Conservation (phyloP, 1,284 basidiomycete species). For the Afroboletus lepidellus region DNA sequence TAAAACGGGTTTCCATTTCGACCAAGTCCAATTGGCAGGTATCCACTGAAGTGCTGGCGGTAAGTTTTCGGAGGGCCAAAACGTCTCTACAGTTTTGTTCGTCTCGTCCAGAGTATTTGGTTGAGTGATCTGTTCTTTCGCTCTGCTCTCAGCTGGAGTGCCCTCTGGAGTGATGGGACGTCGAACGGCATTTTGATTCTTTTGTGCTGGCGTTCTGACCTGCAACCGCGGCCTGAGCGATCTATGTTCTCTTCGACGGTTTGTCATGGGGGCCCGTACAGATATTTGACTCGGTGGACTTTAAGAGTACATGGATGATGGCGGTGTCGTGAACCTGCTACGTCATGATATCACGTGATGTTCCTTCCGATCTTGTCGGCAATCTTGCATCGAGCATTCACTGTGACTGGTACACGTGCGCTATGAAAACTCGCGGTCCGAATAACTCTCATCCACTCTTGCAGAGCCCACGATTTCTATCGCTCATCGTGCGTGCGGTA, state of each 20-base stretch:
- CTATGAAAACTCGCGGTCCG: too few relatives aligned
- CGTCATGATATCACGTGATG: too few relatives aligned
- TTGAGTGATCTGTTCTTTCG: neutral
- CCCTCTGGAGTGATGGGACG: neutral
- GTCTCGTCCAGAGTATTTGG: neutral
- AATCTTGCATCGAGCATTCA: too few relatives aligned
- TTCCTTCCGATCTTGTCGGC: too few relatives aligned
- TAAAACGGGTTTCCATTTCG: constrained; percentile 63
- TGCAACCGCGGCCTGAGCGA: neutral
- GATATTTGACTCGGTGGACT: too few relatives aligned
- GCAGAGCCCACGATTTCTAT: too few relatives aligned
- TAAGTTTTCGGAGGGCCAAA: constrained; percentile 13
- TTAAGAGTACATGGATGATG: too few relatives aligned
- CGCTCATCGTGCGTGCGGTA: too few relatives aligned
- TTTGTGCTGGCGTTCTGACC: neutral
- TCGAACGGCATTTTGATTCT: neutral
- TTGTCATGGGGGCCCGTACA: neutral
- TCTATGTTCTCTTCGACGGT: neutral
- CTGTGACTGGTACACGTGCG: too few relatives aligned
- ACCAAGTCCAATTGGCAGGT: constrained; percentile 52
- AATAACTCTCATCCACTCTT: too few relatives aligned
- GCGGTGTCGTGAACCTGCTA: too few relatives aligned
- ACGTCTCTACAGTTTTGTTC: neutral
- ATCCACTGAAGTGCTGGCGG: constrained; percentile 52
- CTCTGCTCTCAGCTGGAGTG: neutral